A percentile compares a stretch with the other conserved stretches of the same genome.
Conservation (phyloP, 352 stramenopile species). For the Pseudoperonospora humuli region DNA sequence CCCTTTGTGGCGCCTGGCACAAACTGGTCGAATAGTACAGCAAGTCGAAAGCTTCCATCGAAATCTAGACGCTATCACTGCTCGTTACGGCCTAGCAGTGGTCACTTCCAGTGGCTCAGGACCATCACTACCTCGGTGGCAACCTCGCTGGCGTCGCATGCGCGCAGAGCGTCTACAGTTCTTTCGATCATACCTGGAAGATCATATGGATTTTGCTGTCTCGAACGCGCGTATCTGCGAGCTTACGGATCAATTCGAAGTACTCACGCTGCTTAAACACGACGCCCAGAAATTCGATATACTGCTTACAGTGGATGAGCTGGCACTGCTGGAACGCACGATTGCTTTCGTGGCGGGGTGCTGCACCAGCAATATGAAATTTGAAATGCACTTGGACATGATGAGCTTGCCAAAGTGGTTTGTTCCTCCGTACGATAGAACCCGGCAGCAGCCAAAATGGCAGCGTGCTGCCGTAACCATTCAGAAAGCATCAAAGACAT, state of each 20-base stretch:
- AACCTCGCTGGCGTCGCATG: slow-evolving; percentile 27
- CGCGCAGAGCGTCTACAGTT: slow-evolving; percentile 25
- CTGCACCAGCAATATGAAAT: slow-evolving; percentile 7
- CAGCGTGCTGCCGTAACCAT: slow-evolving; percentile 20
- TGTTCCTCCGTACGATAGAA: slow-evolving; percentile 21
- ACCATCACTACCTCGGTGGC: slow-evolving; percentile 19
- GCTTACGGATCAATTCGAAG: slow-evolving; percentile 19
- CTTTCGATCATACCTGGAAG: slow-evolving; percentile 17
- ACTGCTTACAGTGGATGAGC: slow-evolving; percentile 19
- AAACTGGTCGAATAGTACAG: slow-evolving; percentile 28
- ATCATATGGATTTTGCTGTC: slow-evolving; percentile 7
- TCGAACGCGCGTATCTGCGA: slow-evolving; percentile 9
- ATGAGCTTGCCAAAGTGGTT: slow-evolving; percentile 29
- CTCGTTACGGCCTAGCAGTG: slow-evolving; percentile 20
- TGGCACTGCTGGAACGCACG: slow-evolving; percentile 12
- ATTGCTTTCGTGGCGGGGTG: slow-evolving; percentile 19
- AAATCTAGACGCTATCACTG: slow-evolving; percentile 23
- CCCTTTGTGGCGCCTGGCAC: slow-evolving; percentile 22
- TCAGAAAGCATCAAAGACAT: slow-evolving; percentile 8
- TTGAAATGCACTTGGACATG: slow-evolving; percentile 8
- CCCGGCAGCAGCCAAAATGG: slow-evolving; percentile 22
- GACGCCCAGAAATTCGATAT: slow-evolving; percentile 19
- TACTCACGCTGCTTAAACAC: slow-evolving; percentile 22
- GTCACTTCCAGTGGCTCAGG: slow-evolving; percentile 1
- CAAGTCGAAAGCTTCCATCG: slow-evolving; percentile 30